Base-by-base conservation (phyloP, 306 rosid genomes). In the Castanopsis chinensis region DNA sequence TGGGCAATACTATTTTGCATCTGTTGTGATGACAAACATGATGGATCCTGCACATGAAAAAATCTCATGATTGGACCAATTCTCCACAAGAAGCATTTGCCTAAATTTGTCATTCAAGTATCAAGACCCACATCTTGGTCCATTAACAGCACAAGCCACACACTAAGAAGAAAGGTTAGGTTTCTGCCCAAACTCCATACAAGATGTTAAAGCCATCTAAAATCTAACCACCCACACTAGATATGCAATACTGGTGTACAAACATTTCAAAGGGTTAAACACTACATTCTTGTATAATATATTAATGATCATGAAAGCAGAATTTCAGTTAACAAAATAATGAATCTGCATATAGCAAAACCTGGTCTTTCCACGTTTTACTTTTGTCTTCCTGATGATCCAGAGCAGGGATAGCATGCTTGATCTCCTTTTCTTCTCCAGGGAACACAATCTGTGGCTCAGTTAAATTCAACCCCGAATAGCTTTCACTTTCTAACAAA, bases 381-480 rank as follows among this genome's bases (percentile, higher is more conserved):
- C 79, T 73, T 87, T 45, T 71, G 79, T 77, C 74, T 82, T 83
- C 96, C 78, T 71, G 83, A 58, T 88, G 86, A 86, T 85, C 91
- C 78, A 72, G 84, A 77, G 83, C 61, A 83, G 84, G 72, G 49
- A 41, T 71, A 51, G 76, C 57, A 73, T 71, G 70, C 73, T 78
- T 75, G 49, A 86, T 56, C 75, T 72, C 75, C 1, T 74, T 69
- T 79, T 87, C 87, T 83, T 84, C 90, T 73, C 82, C 88, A 78
- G 79, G 69, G 83, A 73, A 77, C 73, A 81, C 83, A 43, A 75
- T 79, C 77, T 74, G 87, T 51, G 79, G 83, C 72, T 84, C 90
- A 37, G 4, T 51, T 37, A 85, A 77, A 82, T 82, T 85, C 80
- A 83, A 52, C 65, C 85, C 92, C 2, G 71, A 84, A 74, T 84